Evolutionary conservation across 139 green algal genomes (phyloP).

Genomic region (Micractinium sp.): DNA sequence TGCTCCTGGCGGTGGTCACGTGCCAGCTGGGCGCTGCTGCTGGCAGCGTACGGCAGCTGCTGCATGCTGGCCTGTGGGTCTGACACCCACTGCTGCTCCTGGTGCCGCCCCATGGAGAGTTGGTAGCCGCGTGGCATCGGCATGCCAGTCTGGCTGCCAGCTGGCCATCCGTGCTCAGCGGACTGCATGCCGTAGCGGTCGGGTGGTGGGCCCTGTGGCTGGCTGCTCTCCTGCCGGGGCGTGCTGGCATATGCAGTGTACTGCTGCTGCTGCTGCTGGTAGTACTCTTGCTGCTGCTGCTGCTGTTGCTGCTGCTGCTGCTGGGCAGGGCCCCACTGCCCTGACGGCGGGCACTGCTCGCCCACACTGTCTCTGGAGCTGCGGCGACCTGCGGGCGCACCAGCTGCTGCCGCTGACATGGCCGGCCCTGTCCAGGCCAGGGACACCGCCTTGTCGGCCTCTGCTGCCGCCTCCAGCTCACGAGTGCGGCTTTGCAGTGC

Average conservation of each 20-base stretch:
- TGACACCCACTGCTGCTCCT: background rate
- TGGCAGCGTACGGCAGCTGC: background rate
- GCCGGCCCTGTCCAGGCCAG: too few relatives aligned
- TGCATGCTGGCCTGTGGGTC: slow-evolving; percentile 4
- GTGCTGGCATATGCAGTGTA: too few relatives aligned
- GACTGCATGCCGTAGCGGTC: too few relatives aligned
- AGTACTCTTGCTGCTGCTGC: slow-evolving; percentile 5
- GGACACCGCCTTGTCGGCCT: background rate
- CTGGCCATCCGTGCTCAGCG: too few relatives aligned
- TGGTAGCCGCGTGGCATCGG: too few relatives aligned
- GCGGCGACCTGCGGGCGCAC: background rate
- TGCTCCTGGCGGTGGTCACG: too few relatives aligned
- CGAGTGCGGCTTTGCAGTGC: background rate
- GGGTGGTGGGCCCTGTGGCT: background rate
- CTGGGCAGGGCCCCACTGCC: background rate
- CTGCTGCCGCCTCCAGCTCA: slow-evolving; percentile 1
- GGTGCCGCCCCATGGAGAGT: too few relatives aligned
- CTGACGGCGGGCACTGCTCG: background rate
- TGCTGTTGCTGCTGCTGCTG: background rate
- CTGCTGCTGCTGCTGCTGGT: background rate
- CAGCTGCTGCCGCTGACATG: background rate
- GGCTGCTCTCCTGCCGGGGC: too few relatives aligned
- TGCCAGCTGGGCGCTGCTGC: too few relatives aligned
- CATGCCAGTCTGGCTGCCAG: background rate
- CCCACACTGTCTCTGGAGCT: background rate